Evolutionary conservation across 352 stramenopile genomes (phyloP), one percentile per base, ranked within the genome.

Genomic region (Globisporangium echinulatum): DNA sequence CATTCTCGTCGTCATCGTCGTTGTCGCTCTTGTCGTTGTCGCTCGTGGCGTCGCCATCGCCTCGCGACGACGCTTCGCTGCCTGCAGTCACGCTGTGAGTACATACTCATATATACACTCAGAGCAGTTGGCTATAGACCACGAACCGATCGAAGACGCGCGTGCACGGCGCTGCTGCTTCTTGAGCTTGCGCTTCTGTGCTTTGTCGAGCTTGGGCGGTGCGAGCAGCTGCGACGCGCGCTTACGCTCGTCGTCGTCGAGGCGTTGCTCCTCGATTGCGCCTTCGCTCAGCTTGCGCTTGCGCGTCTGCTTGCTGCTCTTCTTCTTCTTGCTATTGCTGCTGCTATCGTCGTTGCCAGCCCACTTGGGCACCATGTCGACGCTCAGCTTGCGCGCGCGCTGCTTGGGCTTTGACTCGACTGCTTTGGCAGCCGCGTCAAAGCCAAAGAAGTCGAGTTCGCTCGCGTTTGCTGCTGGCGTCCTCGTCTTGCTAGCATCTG

Each of bases 231-330:
- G 63, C 38, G 85, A 92, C 62, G 78, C 82, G 61, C 85, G 75
- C 14, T 71, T 71, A 15, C 82, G 82, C 59, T 84, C 81, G 49
- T 92, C 77, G 37, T 92, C 74, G 54, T 75, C 74, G 37, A 92
- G 58, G 49, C 64, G 68, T 58, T 87, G 79, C 66, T 92, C 81
- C 44, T 90, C 82, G 19, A 89, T 57, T 10, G 81, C 85, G 47
- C 84, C 81, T 61, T 91, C 85, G 55, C 82, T 94, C 56, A 94
- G 69, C 62, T 92, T 94, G 60, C 82, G 82, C 67, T 92, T 92
- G 53, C 81, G 81, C 11, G 82, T 82, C 54, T 75, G 79, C 62
- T 82, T 89, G 63, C 85, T 92, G 36, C 85, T 79, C 49, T 63
- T 74, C 36, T 73, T 74, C 38, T 71, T 68, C 58, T 86, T 85